These are phyloP conservation scores for Pharus latifolius DNA, from an alignment of 176 grass and related monocot genomes.

Conservation along the genomic window DNA sequence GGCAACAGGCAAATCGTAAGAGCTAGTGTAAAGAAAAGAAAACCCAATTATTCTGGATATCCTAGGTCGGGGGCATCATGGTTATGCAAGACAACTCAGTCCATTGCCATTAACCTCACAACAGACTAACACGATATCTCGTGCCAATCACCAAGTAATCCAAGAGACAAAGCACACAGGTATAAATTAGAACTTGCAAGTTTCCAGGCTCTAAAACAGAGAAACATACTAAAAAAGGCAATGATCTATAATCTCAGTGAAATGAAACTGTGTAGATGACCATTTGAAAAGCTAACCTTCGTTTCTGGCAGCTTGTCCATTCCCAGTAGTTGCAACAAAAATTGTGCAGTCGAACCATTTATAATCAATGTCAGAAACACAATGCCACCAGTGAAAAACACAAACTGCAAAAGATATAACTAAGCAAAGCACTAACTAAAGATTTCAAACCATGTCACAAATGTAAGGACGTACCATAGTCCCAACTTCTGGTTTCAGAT, in stretches of 20 bases:
- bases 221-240: not conserved
- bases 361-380: slow-evolving; percentile 84
- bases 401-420: slow-evolving; percentile 53
- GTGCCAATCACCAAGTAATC: not conserved
- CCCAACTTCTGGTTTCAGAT: slow-evolving; percentile 64
- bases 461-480: slow-evolving; percentile 51
- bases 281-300: slow-evolving; percentile 46
- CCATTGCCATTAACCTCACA: not conserved
- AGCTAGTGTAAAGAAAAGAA: no score
- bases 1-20: no score
- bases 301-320: slow-evolving; percentile 63
- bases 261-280: not conserved
- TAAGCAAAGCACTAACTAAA: slow-evolving; percentile 15
- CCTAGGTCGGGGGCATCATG: not conserved
- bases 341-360: slow-evolving; percentile 90
- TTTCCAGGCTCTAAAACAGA: not conserved
- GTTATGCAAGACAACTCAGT: not conserved
- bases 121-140: slow-evolving; percentile 1
- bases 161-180: not conserved
- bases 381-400: slow-evolving; percentile 94
- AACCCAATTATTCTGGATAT: no score
- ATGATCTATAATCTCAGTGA: not conserved
- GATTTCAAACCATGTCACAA: not conserved
- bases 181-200: not conserved
- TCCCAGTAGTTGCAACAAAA: slow-evolving; percentile 54